Percentiles rank a stretch among this genome's conserved stretches.
phyloP scores from a whole-genome alignment of 2,329 filamentous ascomycete genomes.

The Dothideomycetidae sp. region DNA sequence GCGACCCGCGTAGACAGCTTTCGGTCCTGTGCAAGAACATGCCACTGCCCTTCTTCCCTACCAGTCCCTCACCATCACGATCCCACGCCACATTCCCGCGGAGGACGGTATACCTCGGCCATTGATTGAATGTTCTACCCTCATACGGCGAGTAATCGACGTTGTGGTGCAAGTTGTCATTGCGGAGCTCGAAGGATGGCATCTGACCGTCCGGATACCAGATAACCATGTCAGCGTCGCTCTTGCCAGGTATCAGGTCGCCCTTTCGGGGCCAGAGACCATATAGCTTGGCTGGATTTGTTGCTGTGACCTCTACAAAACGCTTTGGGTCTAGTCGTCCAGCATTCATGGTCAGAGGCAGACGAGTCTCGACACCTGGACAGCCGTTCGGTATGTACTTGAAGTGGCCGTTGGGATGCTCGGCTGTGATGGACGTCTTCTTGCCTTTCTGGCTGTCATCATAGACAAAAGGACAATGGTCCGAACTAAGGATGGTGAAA shows the following conservation, averaged over 20 bases:
- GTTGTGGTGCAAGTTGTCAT: constrained; percentile 42
- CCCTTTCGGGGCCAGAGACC: constrained; percentile 28
- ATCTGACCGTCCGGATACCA: constrained; percentile 25
- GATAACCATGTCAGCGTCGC: constrained; percentile 31
- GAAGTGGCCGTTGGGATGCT: constrained; percentile 22
- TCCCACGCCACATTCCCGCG: constrained; percentile 46
- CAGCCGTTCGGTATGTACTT: constrained; percentile 31
- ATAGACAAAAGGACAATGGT: constrained; percentile 27
- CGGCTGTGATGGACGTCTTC: constrained; percentile 24
- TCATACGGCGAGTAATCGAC: constrained; percentile 51
- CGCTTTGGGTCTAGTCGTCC: constrained; percentile 22
- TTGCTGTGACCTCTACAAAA: constrained; percentile 32
- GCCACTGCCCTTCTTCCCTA: constrained; percentile 23
- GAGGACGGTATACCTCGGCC: constrained; percentile 47
- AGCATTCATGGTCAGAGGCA: constrained; percentile 21
- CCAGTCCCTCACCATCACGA: constrained; percentile 35
- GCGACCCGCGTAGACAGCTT: constrained; percentile 12
- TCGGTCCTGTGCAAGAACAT: constrained; percentile 25
- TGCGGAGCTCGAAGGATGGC: constrained; percentile 20
- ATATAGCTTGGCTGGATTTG: constrained; percentile 32
- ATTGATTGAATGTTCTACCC: constrained; percentile 41
- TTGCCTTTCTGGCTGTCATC: constrained; percentile 24
- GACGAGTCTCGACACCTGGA: constrained; percentile 29
- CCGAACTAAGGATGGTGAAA: constrained; percentile 22
- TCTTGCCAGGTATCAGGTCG: constrained; percentile 27